A percentile compares a stretch with the other conserved stretches of the same genome.
phyloP scores from a whole-genome alignment of 129 eudicot genomes.

The Pittosporum tobira region DNA sequence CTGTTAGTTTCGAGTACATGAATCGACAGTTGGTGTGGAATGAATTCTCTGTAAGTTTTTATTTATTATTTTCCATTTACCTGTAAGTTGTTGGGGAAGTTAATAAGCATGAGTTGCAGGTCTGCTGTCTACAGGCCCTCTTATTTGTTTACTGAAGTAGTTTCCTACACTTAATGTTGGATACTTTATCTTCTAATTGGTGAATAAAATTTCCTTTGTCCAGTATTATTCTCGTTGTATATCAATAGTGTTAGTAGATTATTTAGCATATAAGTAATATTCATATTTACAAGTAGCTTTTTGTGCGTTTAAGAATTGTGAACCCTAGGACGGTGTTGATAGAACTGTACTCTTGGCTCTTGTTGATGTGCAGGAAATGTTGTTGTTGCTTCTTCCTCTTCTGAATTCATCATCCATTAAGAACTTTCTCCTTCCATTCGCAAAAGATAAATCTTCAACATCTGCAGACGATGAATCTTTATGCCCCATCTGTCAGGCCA shows the following conservation, averaged over 20 bases:
- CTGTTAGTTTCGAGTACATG: slow-evolving; percentile 99
- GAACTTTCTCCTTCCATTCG: slow-evolving; percentile 69
- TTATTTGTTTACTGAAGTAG: too few relatives aligned
- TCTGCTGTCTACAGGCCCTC: too few relatives aligned
- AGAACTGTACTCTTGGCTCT: slow-evolving; percentile 2
- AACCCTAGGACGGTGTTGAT: not conserved
- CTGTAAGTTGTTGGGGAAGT: too few relatives aligned
- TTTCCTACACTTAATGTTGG: too few relatives aligned
- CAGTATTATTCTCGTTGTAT: too few relatives aligned
- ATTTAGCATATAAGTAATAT: too few relatives aligned
- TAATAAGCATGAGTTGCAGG: too few relatives aligned
- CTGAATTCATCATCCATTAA: slow-evolving; percentile 81
- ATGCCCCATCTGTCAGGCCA: slow-evolving; percentile 88
- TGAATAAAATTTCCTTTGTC: too few relatives aligned
- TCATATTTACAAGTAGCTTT: too few relatives aligned
- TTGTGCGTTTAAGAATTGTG: too few relatives aligned
- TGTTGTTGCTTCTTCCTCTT: slow-evolving; percentile 95
- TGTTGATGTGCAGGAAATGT: slow-evolving; percentile 75
- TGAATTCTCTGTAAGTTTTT: slow-evolving; percentile 79
- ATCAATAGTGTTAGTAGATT: too few relatives aligned
- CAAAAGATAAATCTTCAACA: slow-evolving; percentile 68
- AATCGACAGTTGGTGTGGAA: slow-evolving; percentile 98
- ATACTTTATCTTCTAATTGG: too few relatives aligned
- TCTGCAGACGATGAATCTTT: slow-evolving; percentile 59
- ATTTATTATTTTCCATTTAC: not conserved